Base-by-base conservation (phyloP, 345 rosid species). In the Heritiera fomes region DNA sequence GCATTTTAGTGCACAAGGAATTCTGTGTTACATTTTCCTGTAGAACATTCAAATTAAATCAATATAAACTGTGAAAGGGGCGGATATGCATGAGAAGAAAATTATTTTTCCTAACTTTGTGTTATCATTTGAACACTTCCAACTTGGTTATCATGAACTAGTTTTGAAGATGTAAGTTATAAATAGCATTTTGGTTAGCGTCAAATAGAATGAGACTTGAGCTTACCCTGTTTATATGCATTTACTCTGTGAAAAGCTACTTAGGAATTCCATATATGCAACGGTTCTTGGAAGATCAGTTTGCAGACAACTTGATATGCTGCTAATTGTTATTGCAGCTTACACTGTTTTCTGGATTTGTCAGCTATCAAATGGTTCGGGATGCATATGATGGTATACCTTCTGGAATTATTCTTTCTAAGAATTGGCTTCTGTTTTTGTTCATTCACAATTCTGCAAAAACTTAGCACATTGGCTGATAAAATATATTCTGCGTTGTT, bases 321-420 rank as follows among this genome's bases (percentile, higher is more conserved):
- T 75, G 79, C 71, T 72, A 13, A 74, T 70, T 80, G 53, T 87
- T 73, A 78, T 83, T 88, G 90, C 97, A 91, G 98, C 92, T 94
- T 83, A 97, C 98, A 77, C 86, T 94, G 85, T 96, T 97, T 89
- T 97, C 98, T 63, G 99, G 98, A 78, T 94, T 97, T 87, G 98
- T 93, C 76, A 94, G 92, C 95, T 97, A 93, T 87, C 98, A 90
- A 84, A 94, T 97, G 98, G 99, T 97, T 81, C 90, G 93, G 85
- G 98, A 97, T 82, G 98, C 99, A 83, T 94, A 93, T 82, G 93
- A 89, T 85, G 99, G 99, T 97, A 79, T 30, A 28, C 78, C 52
- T 66, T 80, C 1, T 14, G 52, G 23, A 78, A 18, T 52, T 66
- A 64, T 18, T 56, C 66, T 68, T 75, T 64, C 69, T 49, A 65